These are phyloP conservation scores for Neoboletus brunneissimus DNA, from an alignment of 768 basidiomycete species.

Conservation along the genomic window DNA sequence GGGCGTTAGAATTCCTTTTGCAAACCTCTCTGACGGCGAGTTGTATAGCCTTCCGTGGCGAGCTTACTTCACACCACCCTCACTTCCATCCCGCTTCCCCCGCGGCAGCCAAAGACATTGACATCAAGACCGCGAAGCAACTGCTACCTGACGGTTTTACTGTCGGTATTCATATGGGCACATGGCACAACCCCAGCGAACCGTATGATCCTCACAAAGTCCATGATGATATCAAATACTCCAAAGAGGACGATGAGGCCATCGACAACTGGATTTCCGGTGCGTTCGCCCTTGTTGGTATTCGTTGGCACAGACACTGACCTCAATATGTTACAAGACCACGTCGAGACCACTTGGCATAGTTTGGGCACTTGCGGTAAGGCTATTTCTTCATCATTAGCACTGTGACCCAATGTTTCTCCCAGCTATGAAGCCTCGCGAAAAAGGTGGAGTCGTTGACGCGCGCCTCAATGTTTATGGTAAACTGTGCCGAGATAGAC, in stretches of 20 bases:
- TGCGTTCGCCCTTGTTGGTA: not conserved
- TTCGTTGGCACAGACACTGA: not conserved
- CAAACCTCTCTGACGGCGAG: not conserved
- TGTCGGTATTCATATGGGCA: constrained; percentile 72
- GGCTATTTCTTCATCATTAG: not conserved
- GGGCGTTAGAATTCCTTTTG: constrained; percentile 4
- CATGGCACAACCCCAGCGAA: constrained; percentile 58
- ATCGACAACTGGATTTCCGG: constrained; percentile 68
- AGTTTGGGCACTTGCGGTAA: constrained; percentile 49
- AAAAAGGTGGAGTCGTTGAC: constrained; percentile 66
- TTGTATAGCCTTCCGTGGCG: constrained; percentile 60
- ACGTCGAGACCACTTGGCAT: constrained; percentile 80
- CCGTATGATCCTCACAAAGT: constrained; percentile 52
- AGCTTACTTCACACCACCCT: constrained; percentile 69
- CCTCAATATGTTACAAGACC: constrained; percentile 32
- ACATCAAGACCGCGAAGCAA: constrained; percentile 64
- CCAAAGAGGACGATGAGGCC: constrained; percentile 63
- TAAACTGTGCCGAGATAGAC: not conserved
- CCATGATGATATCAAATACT: constrained; percentile 64
- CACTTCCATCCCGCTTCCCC: constrained; percentile 70
- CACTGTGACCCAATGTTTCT: not conserved
- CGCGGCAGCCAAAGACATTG: constrained; percentile 59
- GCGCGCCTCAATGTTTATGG: constrained; percentile 58
- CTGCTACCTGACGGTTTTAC: constrained; percentile 59
- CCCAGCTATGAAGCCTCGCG: constrained; percentile 59